phyloP scores from a whole-genome alignment of 163 green algal species.

The Scenedesmus sp. region DNA sequence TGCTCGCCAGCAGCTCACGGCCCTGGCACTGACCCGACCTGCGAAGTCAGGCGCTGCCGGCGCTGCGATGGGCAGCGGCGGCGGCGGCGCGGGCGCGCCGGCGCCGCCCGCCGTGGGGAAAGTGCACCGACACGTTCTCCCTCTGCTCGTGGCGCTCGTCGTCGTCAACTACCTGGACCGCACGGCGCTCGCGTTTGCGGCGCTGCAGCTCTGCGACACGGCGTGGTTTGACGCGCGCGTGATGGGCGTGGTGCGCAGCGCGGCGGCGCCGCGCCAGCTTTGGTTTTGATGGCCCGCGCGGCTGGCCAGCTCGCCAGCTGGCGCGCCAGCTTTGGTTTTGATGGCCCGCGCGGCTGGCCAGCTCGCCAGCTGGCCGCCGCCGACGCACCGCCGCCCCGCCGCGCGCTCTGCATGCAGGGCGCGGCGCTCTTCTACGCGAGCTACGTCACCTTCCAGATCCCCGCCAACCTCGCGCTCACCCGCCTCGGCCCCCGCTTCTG shows the following conservation, averaged over 20 bases:
- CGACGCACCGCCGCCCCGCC: background rate
- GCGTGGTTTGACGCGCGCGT: slow-evolving; percentile 45
- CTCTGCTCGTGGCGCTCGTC: slow-evolving; percentile 32
- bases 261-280: background rate
- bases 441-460: slow-evolving; percentile 31
- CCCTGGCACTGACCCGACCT: no score
- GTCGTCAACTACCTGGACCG: slow-evolving; percentile 33
- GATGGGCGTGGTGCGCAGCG: slow-evolving; percentile 35
- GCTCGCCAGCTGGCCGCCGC: background rate
- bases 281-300: background rate
- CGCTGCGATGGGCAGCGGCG: no score
- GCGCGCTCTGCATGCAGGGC: slow-evolving; percentile 4
- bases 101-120: no score
- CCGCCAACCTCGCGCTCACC: slow-evolving; percentile 30
- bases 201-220: slow-evolving; percentile 36
- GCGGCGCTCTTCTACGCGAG: slow-evolving; percentile 29
- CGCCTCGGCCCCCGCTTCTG: slow-evolving; percentile 46
- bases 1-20: no score
- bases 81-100: no score
- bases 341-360: background rate
- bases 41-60: no score
- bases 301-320: background rate
- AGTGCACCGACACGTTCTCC: no score
- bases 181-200: slow-evolving; percentile 34
- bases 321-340: background rate